These are phyloP conservation scores for Microbotryomycetes sp. DNA, from an alignment of 1,284 basidiomycete genomes.

Conservation along the genomic window DNA sequence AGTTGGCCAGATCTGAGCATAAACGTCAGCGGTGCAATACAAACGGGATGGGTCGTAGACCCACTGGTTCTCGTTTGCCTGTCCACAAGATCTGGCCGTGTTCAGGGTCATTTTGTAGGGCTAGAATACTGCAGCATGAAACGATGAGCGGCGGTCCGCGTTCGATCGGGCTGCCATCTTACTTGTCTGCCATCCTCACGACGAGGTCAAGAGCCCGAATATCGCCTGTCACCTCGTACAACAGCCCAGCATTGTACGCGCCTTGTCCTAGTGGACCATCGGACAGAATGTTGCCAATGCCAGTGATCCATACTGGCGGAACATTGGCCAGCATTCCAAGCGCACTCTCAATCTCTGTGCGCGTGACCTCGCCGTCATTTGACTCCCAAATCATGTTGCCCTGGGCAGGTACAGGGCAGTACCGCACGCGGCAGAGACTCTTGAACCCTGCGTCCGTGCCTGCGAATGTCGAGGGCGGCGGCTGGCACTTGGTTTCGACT, in stretches of 20 bases:
- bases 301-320: conserved; percentile 14
- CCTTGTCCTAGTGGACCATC: conserved; percentile 19
- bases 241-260: conserved; percentile 11
- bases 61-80: conserved; percentile 11
- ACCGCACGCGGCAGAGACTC: conserved; percentile 9
- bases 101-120: conserved; percentile 10
- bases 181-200: conserved; percentile 21
- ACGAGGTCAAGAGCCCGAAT: conserved; percentile 18
- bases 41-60: not conserved
- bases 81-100: conserved; percentile 15
- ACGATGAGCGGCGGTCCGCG: too few relatives aligned
- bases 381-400: conserved; percentile 10
- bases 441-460: conserved; percentile 9
- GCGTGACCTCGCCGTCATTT: conserved; percentile 8
- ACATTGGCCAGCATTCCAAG: conserved; percentile 18
- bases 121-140: conserved; percentile 4
- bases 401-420: conserved; percentile 8
- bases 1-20: conserved; percentile 17
- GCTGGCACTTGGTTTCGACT: not conserved
- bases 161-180: too few relatives aligned
- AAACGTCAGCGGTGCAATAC: not conserved
- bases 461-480: conserved; percentile 5
- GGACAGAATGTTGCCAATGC: conserved; percentile 11
- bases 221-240: conserved; percentile 24
- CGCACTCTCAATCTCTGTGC: conserved; percentile 21